phyloP scores from a whole-genome alignment of 164 flowering plant genomes.

The Magnolia kwangsiensis region DNA sequence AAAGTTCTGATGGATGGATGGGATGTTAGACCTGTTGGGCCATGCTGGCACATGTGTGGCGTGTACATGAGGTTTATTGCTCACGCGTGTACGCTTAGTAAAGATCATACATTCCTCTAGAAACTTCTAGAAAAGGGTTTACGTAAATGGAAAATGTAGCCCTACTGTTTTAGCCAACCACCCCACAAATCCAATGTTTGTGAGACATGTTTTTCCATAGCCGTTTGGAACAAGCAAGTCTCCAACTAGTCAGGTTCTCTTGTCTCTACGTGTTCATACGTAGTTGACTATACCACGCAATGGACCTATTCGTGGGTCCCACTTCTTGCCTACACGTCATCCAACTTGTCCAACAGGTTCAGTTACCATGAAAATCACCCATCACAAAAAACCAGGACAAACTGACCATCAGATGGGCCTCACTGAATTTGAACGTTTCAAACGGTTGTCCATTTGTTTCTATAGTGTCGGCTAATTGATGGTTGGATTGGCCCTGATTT shows the following conservation, averaged over 20 bases:
- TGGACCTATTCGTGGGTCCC: neutral
- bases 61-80: too few species aligned
- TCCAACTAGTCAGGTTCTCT: neutral
- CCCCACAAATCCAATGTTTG: neutral
- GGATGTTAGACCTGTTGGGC: too few species aligned
- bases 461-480: too few species aligned
- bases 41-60: too few species aligned
- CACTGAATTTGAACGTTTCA: too few species aligned
- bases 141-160: neutral
- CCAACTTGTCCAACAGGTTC: neutral
- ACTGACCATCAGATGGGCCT: too few species aligned
- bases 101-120: neutral
- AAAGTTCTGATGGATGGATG: too few species aligned
- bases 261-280: neutral
- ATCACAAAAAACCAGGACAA: too few species aligned
- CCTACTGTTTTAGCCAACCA: neutral
- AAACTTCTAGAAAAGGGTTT: neutral
- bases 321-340: neutral
- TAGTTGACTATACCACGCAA: neutral
- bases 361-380: neutral
- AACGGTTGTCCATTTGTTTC: too few species aligned
- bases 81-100: too few species aligned
- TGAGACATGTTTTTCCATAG: neutral
- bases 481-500: too few species aligned
- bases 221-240: neutral